Evolutionary conservation across 2,329 filamentous ascomycete genomes (phyloP).

Genomic region (Trichoderma sp.): DNA sequence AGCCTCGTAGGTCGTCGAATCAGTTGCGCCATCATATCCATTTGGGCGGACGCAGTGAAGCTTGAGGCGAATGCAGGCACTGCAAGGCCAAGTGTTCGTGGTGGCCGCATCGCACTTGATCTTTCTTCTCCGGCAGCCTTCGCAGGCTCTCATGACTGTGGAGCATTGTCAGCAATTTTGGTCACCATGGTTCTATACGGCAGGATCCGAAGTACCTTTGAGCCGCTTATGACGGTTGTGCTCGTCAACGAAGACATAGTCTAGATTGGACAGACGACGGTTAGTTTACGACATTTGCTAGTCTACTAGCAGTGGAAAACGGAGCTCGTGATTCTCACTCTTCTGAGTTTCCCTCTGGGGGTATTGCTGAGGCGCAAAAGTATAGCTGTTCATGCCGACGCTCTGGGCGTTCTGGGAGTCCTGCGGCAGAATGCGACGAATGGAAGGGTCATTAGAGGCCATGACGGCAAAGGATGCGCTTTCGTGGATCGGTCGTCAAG

Average conservation of each 20-base stretch:
- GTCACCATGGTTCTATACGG: neutral
- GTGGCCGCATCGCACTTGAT: conserved; percentile 98
- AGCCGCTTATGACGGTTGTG: conserved; percentile 96
- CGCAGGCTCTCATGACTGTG: conserved; percentile 92
- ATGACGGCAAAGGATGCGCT: conserved; percentile 39
- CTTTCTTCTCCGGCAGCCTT: conserved; percentile 90
- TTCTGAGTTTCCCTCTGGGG: conserved; percentile 72
- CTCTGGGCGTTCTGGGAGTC: conserved; percentile 50
- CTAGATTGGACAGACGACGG: conserved; percentile 43
- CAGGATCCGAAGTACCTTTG: conserved; percentile 64
- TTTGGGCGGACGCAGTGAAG: conserved; percentile 90
- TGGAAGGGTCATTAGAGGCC: conserved; percentile 59
- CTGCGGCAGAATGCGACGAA: conserved; percentile 64
- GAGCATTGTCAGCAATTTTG: neutral
- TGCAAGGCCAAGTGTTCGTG: conserved; percentile 96
- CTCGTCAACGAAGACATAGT: conserved; percentile 99
- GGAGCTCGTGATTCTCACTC: conserved; percentile 54
- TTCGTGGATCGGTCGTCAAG: neutral
- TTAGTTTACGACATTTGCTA: conserved; percentile 15
- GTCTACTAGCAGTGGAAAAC: neutral
- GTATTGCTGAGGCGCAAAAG: conserved; percentile 64
- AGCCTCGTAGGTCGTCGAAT: conserved; percentile 35
- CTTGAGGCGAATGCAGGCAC: conserved; percentile 87
- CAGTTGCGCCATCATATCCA: conserved; percentile 57
- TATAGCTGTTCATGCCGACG: conserved; percentile 64